A percentile compares a stretch with the other conserved stretches of the same genome.
Conservation (phyloP, 306 rosid genomes). For the Trifolium pratense region DNA sequence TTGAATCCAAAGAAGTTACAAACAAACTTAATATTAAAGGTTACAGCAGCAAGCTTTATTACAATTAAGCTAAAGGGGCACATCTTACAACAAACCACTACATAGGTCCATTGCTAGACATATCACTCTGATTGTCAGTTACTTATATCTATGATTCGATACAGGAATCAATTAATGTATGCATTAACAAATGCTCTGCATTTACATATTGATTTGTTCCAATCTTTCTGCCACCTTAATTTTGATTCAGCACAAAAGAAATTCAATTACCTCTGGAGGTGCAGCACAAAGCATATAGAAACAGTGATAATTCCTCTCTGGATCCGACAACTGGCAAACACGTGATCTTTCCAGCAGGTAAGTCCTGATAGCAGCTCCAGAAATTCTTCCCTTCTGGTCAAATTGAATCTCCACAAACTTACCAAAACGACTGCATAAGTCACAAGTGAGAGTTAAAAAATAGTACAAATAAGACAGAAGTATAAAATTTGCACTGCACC, state of each 20-base stretch:
- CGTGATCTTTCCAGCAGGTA: conserved; percentile 99
- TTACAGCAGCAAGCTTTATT: conserved; percentile 14
- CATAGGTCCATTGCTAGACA: conserved; percentile 14
- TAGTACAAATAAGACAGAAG: conserved; percentile 32
- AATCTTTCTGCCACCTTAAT: conserved; percentile 31
- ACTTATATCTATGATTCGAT: conserved; percentile 38
- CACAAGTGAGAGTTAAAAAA: conserved; percentile 31
- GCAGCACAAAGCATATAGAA: conserved; percentile 99
- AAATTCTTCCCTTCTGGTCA: conserved; percentile 89
- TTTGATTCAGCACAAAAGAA: conserved; percentile 29
- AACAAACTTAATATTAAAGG: conserved; percentile 12
- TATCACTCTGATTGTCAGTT: conserved; percentile 23
- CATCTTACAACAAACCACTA: conserved; percentile 34
- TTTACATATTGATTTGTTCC: conserved; percentile 30
- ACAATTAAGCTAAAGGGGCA: conserved; percentile 33
- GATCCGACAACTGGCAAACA: conserved; percentile 96
- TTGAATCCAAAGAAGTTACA: conserved; percentile 25
- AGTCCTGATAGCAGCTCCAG: conserved; percentile 99
- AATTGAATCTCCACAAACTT: conserved; percentile 99
- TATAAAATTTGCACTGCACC: conserved; percentile 32
- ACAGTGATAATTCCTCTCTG: conserved; percentile 99
- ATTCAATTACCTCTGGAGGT: conserved; percentile 78
- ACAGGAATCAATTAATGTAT: conserved; percentile 29
- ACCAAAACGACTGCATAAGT: conserved; percentile 90
- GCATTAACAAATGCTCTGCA: conserved; percentile 37